Conservation (phyloP, 306 rosid species). For the Casuarina equisetifolia region DNA sequence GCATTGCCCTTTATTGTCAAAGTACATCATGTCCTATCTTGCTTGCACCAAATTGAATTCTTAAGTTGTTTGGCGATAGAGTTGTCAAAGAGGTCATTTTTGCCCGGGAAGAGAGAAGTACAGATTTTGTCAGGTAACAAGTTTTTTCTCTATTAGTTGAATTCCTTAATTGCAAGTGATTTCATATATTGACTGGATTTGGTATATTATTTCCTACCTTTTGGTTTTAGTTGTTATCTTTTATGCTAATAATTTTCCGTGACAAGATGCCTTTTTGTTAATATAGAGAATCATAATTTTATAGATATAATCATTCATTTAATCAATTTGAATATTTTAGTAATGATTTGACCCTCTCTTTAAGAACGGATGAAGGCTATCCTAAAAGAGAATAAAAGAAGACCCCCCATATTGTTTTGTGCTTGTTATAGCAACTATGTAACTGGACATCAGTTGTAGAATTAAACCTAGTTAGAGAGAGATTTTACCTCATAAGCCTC, state of each 20-base stretch:
- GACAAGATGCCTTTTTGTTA: neutral
- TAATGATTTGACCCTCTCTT: neutral
- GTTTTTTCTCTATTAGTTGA: neutral
- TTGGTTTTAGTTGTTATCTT: neutral
- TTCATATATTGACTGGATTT: neutral
- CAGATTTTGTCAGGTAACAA: slow-evolving; percentile 74
- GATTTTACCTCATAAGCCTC: too few species aligned
- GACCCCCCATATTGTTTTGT: neutral
- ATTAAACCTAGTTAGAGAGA: neutral
- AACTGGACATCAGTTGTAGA: neutral
- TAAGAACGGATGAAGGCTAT: neutral
- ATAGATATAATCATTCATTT: neutral
- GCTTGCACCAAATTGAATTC: slow-evolving; percentile 15
- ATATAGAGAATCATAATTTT: neutral
- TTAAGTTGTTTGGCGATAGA: slow-evolving; percentile 40
- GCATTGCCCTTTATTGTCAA: neutral
- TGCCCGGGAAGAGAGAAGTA: slow-evolving; percentile 66
- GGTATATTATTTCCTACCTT: neutral
- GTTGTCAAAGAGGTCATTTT: slow-evolving; percentile 58
- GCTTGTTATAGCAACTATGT: neutral
- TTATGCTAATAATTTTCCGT: neutral
- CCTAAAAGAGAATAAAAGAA: neutral
- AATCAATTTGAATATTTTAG: neutral
- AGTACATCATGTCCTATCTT: slow-evolving; percentile 7
- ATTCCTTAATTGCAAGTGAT: neutral